Percentiles rank a stretch among this genome's conserved stretches.
phyloP scores from a whole-genome alignment of 306 rosid genomes.

The Casuarina glauca region DNA sequence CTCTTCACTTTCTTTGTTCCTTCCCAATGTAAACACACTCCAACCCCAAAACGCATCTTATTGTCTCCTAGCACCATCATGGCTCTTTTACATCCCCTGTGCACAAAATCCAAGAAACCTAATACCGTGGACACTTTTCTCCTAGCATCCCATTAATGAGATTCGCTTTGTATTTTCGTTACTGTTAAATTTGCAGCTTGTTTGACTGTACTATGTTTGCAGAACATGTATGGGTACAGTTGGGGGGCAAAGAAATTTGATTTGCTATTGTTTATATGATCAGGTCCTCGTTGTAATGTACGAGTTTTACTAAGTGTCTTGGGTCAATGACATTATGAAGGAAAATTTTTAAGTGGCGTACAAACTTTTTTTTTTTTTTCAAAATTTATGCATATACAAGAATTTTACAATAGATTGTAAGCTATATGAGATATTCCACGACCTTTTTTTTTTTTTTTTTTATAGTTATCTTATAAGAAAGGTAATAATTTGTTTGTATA shows the following conservation, averaged over 20 bases:
- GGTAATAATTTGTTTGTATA: too few species aligned
- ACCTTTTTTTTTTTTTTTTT: too few species aligned
- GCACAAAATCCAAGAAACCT: slow-evolving; percentile 28
- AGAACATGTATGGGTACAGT: slow-evolving; percentile 35
- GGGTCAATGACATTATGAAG: neutral
- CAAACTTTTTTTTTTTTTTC: too few species aligned
- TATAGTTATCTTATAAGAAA: too few species aligned
- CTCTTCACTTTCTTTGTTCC: neutral
- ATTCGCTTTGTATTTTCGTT: slow-evolving; percentile 18
- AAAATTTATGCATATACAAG: too few species aligned
- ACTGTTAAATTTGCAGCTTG: slow-evolving; percentile 31
- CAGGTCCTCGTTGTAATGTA: neutral
- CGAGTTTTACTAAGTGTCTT: neutral
- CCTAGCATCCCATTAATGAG: slow-evolving; percentile 25
- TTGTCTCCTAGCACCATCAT: slow-evolving; percentile 12
- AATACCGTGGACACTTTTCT: slow-evolving; percentile 13
- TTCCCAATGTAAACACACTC: neutral
- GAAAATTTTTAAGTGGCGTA: too few species aligned
- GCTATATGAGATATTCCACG: too few species aligned
- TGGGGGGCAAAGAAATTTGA: slow-evolving; percentile 29
- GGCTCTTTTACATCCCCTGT: slow-evolving; percentile 26
- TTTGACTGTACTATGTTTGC: slow-evolving; percentile 5
- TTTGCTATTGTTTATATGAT: neutral
- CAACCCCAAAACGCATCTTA: neutral
- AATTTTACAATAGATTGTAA: too few species aligned